Base-by-base conservation (phyloP, 2,329 filamentous ascomycete species). In the Fusarium torulosum region DNA sequence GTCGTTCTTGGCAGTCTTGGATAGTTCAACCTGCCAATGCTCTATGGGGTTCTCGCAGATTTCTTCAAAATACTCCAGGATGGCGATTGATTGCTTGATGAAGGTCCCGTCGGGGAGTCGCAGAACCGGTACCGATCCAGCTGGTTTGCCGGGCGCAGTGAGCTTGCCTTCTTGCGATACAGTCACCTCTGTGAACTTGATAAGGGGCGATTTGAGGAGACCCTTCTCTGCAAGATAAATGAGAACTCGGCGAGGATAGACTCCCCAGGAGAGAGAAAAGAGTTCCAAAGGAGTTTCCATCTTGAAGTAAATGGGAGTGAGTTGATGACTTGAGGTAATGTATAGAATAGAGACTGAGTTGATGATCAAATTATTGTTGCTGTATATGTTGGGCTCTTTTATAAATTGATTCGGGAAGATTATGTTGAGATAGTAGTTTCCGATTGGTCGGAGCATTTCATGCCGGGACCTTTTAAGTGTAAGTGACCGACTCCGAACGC, bases 51-150 rank as follows among this genome's bases (percentile, higher is more conserved):
- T 4, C 13, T 66, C 43, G n/a, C 68, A 71, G 0, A 61, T 67
- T 4, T 69, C 68, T 17, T 71, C 68, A 2, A 71, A 41, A 8
- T 71, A 71, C 2, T 59, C 55, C 2, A 71, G 21, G 4, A 69
- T 71, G 4, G 68, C 53, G 2, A 71, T 17, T 0, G 68, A 71
- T 29, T 71, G 58, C 11, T 61, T 71, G 53, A 71, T 71, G 10
- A 69, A 71, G 1, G 42, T 35, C 4, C 68, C 65, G 3, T 71
- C 61, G 2, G 65, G 58, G 1, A 71, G 58, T 4, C 54, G 53
- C 2, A 71, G 35, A 0, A 71, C 37, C 0, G 68, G 68, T 2
- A 44, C 53, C 4, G 57, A 54, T 0, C 68, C 68, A 4, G 20
- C 23, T 7, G 68, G 68, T 13, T 69, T 71, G 0, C 68, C 65